Conservation (phyloP, 2,329 filamentous ascomycete species). For the Penicillium sp. region DNA sequence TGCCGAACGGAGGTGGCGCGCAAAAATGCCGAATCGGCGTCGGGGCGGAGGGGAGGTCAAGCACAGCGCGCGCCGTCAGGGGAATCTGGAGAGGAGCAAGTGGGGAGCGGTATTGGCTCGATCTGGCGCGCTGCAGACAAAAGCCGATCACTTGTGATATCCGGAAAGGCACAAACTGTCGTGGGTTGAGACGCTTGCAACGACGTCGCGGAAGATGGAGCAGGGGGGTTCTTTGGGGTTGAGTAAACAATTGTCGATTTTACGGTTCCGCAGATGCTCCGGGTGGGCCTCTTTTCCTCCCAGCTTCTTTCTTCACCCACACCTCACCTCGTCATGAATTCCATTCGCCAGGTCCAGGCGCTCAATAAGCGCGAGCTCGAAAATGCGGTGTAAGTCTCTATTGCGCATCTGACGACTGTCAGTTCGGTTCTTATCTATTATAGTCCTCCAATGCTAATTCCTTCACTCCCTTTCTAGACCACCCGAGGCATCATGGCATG, state of each 20-base stretch:
- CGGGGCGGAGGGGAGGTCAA: conserved; percentile 21
- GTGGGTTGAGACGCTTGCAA: not conserved
- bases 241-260: conserved; percentile 28
- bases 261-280: conserved; percentile 28
- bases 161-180: too few species aligned
- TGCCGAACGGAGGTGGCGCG: conserved; percentile 8
- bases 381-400: conserved; percentile 66
- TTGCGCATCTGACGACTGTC: not conserved
- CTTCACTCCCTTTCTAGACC: conserved; percentile 55
- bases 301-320: not conserved
- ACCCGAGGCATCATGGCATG: conserved; percentile 89
- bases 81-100: conserved; percentile 23
- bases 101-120: conserved; percentile 1
- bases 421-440: not conserved
- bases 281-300: conserved; percentile 14
- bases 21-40: conserved; percentile 12
- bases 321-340: conserved; percentile 66
- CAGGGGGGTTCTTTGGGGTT: conserved; percentile 15
- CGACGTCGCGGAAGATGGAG: conserved; percentile 16
- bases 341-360: conserved; percentile 84
- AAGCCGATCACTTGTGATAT: too few species aligned
- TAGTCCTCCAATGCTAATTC: not conserved
- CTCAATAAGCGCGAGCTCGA: conserved; percentile 95
- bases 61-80: conserved; percentile 31
- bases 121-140: not conserved